phyloP scores from a whole-genome alignment of 2,329 filamentous ascomycete species.

The Seiridium cupressi region DNA sequence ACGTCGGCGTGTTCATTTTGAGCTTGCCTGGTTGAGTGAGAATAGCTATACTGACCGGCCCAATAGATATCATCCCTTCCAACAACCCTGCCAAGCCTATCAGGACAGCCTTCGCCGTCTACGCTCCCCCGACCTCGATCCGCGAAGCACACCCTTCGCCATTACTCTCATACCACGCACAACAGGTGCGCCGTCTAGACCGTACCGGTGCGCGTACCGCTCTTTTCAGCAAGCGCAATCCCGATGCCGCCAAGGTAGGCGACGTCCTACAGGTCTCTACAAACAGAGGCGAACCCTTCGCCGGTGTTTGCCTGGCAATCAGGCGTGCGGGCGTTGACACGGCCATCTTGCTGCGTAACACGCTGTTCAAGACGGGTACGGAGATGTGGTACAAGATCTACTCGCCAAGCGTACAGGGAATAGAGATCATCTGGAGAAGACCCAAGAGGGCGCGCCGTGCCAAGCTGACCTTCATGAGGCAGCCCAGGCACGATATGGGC shows the following conservation, averaged over 20 bases:
- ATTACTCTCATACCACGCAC: constrained; percentile 62
- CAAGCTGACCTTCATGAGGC: constrained; percentile 85
- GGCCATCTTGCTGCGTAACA: constrained; percentile 79
- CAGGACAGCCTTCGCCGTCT: constrained; percentile 49
- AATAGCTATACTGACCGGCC: neutral
- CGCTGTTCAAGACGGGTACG: constrained; percentile 81
- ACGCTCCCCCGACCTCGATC: constrained; percentile 55
- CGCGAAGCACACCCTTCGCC: constrained; percentile 62
- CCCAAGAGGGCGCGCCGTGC: constrained; percentile 84
- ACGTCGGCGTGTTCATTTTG: constrained; percentile 3
- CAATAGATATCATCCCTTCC: constrained; percentile 27
- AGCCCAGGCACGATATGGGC: constrained; percentile 84
- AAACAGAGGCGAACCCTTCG: constrained; percentile 79
- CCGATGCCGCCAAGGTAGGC: constrained; percentile 77
- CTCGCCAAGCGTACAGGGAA: constrained; percentile 81
- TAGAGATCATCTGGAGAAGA: constrained; percentile 88
- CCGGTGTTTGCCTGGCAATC: constrained; percentile 85
- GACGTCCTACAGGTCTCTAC: constrained; percentile 90
- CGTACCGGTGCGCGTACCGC: constrained; percentile 78
- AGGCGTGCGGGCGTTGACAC: constrained; percentile 87
- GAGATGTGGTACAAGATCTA: constrained; percentile 99
- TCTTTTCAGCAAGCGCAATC: constrained; percentile 76
- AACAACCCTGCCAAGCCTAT: constrained; percentile 24
- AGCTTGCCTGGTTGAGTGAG: too few relatives aligned
- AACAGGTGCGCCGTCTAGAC: constrained; percentile 75